A percentile compares a stretch with the other conserved stretches of the same genome.
phyloP scores from a whole-genome alignment of 768 basidiomycete genomes.

The Leccinellum albellum region DNA sequence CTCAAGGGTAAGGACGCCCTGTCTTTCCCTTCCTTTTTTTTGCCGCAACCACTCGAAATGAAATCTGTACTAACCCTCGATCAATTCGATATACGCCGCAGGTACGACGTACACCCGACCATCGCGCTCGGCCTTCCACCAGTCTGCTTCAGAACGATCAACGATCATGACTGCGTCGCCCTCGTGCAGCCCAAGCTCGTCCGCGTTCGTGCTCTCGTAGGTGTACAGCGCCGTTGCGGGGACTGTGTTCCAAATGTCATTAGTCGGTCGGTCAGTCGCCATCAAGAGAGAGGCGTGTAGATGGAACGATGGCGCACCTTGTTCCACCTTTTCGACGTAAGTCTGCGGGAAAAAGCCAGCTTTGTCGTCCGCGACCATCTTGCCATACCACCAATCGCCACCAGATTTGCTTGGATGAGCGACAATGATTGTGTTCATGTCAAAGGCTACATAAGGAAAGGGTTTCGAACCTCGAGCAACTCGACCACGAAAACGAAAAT shows the following conservation, averaged over 20 bases:
- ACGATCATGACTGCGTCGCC: conserved; percentile 77
- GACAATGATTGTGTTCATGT: conserved; percentile 68
- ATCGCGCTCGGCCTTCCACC: conserved; percentile 94
- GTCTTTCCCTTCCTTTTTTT: conserved; percentile 8
- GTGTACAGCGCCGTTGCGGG: conserved; percentile 78
- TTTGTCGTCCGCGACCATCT: conserved; percentile 55
- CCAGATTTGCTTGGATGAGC: conserved; percentile 84
- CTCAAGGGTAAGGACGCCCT: conserved; percentile 38
- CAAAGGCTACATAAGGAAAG: conserved; percentile 55
- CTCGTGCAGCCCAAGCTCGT: conserved; percentile 84
- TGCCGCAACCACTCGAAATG: conserved; percentile 19
- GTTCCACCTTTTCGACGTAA: conserved; percentile 72
- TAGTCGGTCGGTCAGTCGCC: not conserved
- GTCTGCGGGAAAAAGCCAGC: conserved; percentile 88
- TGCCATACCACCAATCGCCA: conserved; percentile 95
- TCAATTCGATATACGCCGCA: conserved; percentile 82
- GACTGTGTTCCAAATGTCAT: conserved; percentile 34
- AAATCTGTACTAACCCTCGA: conserved; percentile 79
- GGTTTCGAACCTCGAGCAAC: conserved; percentile 1
- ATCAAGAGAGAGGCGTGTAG: not conserved
- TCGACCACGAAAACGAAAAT: not conserved
- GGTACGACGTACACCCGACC: conserved; percentile 90
- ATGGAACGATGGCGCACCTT: conserved; percentile 39
- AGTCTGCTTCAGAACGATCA: conserved; percentile 79
- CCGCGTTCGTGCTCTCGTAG: conserved; percentile 64